Evolutionary conservation across 495 filamentous ascomycete species (phyloP), one percentile per base, ranked within the genome.

Genomic region (Daldinia caldariorum): DNA sequence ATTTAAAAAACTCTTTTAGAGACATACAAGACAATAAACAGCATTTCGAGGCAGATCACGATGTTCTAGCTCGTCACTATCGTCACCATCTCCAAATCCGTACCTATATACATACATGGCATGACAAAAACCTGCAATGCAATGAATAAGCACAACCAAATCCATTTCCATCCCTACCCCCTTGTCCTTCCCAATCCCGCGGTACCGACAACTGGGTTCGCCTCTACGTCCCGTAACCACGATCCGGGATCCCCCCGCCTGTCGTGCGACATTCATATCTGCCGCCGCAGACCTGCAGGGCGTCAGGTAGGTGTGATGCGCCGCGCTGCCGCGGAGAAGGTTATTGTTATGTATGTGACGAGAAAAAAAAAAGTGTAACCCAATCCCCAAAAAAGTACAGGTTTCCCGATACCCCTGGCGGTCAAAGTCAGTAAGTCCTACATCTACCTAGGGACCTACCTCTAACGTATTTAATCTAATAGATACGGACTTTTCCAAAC

Each of bases 121-220:
- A 26, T 26, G 26, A 26, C 26, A 50, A 8, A 9, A 49, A 49
- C 22, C n/a, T 14, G 13, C 3, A 29, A 14, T 26, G 4, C 45
- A 29, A 14, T 31, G 26, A 22, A 51, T n/a, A 51, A 51, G 34
- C 34, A 26, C 47, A 6, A 7, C 49, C 12, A 53, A 53, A 4
- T 26, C 26, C 26, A 26, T 26, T 26, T 26, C 26, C 26, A 3
- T 3, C 1, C 26, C 26, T 26, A 3, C 26, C 26, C 26, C 14
- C 49, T 5, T 16, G 4, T 6, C 13, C 29, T 32, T 26, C 26
- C 22, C 6, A 32, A 53, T 13, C 26, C 26, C 26, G 26, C 26
- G 26, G 26, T 31, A 22, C 49, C 49, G 49, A 53, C 49, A 53
- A 53, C 29, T 32, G 14, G 49, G 49, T 53, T 53, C 26, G 32